phyloP scores from a whole-genome alignment of 495 filamentous ascomycete genomes.

The Aspergillus ellipticus region DNA sequence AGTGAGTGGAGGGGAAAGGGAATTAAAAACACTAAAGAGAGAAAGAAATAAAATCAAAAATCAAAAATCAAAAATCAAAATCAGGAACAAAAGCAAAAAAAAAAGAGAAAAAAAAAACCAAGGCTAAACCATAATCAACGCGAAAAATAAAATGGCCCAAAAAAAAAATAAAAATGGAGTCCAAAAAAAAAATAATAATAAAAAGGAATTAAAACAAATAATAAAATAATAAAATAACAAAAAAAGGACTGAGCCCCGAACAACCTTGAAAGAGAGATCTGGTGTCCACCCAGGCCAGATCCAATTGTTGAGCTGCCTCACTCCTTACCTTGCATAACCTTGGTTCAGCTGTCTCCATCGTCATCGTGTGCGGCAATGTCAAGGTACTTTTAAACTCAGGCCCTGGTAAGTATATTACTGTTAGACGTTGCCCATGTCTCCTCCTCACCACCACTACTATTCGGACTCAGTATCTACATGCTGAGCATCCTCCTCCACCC shows the following conservation, averaged over 20 bases:
- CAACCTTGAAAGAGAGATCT: conserved; percentile 17
- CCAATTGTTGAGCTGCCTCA: conserved; percentile 23
- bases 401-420: conserved; percentile 19
- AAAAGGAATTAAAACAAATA: neutral
- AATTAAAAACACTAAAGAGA: conserved; percentile 4
- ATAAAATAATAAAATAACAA: conserved; percentile 8
- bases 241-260: conserved; percentile 13
- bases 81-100: neutral
- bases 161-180: neutral
- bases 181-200: conserved; percentile 6
- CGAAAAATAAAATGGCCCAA: conserved; percentile 1
- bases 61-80: neutral
- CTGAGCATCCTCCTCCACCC: conserved; percentile 2
- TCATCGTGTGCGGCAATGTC: conserved; percentile 28
- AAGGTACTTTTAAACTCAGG: conserved; percentile 20
- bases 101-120: conserved; percentile 4
- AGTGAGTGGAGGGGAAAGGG: conserved; percentile 2
- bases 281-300: conserved; percentile 19
- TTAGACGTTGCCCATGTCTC: conserved; percentile 18
- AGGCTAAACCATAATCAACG: neutral
- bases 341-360: conserved; percentile 30
- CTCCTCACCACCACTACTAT: conserved; percentile 5
- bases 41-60: conserved; percentile 3
- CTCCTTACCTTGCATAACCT: conserved; percentile 29
- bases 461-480: conserved; percentile 2